Conservation (phyloP, 805 yeast species). For the Ogataea parapolymorpha region DNA sequence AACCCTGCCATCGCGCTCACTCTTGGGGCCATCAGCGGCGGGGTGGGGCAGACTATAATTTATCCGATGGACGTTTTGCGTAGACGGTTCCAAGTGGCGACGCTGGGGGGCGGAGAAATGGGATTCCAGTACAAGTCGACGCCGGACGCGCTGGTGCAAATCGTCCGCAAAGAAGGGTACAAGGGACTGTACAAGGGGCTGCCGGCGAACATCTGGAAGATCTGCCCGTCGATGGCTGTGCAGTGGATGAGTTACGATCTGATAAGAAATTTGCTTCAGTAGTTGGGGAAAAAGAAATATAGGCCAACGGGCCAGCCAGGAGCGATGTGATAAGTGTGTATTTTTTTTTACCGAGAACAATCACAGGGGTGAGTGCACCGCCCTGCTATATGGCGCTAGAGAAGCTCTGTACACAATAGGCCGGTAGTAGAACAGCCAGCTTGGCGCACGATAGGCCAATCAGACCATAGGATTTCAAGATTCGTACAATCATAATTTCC, state of each 20-base stretch:
- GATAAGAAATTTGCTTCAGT: conserved; percentile 45
- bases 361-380: not conserved
- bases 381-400: not conserved
- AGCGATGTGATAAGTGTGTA: not conserved
- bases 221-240: conserved; percentile 93
- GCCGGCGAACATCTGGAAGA: conserved; percentile 80
- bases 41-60: conserved; percentile 83
- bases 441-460: conserved; percentile 2
- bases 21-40: conserved; percentile 86
- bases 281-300: not conserved
- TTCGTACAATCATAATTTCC: not conserved
- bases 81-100: conserved; percentile 86
- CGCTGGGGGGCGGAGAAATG: conserved; percentile 71
- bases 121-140: conserved; percentile 84
- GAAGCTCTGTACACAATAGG: not conserved
- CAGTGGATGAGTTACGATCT: conserved; percentile 87
- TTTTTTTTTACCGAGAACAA: conserved; percentile 1
- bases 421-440: not conserved
- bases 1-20: conserved; percentile 53
- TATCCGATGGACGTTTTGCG: conserved; percentile 90
- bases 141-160: conserved; percentile 65
- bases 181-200: conserved; percentile 70
- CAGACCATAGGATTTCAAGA: not conserved
- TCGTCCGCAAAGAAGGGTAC: conserved; percentile 70
- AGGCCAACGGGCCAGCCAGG: not conserved